These are phyloP conservation scores for Cocos nucifera DNA, from an alignment of 176 grass and related monocot species.

Conservation along the genomic window DNA sequence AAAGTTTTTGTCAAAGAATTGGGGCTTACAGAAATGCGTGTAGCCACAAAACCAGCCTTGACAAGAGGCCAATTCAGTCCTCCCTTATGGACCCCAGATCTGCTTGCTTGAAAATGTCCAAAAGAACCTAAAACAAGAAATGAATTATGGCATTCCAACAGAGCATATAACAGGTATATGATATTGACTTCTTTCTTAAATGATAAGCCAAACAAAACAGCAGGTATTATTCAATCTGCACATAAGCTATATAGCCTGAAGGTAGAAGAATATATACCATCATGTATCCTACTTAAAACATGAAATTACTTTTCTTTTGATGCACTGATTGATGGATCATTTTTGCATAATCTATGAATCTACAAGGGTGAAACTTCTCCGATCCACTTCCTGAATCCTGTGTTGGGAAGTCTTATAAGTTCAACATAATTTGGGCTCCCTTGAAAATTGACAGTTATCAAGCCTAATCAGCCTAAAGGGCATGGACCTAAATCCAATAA, in stretches of 20 bases:
- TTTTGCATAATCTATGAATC: no score
- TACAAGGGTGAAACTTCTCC: no score
- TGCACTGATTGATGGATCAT: no score
- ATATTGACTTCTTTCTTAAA: background rate
- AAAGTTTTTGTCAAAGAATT: background rate
- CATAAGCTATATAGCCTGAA: background rate
- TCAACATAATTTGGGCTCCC: no score
- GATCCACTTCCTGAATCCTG: no score
- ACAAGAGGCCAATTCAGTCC: conserved; percentile 68
- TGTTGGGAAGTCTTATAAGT: no score
- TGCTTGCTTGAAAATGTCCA: conserved; percentile 97
- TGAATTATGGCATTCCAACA: background rate
- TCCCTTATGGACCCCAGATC: conserved; percentile 85
- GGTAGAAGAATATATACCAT: background rate
- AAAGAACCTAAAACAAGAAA: conserved; percentile 64
- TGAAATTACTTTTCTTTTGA: background rate
- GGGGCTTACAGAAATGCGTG: conserved; percentile 78
- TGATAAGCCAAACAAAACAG: no score
- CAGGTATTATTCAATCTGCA: no score
- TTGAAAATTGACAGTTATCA: no score
- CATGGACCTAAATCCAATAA: no score
- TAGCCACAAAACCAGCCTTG: conserved; percentile 90
- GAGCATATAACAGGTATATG: background rate
- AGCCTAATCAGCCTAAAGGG: no score
- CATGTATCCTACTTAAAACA: background rate